Evolutionary conservation across 78 protist genomes (phyloP), one percentile per base, ranked within the genome.

Genomic region (Dictyostelium firmibasis): DNA sequence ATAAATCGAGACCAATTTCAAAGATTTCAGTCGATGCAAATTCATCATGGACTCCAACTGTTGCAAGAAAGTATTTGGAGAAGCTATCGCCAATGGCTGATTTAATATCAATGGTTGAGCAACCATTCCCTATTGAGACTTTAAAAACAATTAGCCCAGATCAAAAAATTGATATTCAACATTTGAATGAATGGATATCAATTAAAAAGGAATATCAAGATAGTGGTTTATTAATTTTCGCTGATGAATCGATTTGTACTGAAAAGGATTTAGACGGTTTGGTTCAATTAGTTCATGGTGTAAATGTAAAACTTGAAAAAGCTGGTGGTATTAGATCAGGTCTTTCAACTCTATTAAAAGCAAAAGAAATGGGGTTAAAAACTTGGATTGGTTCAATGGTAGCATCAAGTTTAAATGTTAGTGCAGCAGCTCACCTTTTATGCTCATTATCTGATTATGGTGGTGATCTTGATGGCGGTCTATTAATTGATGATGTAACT

Each of bases 341-440:
- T 9, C 13, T 89, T 31, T 31, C 75, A 31, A 84, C 94, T 38
- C 8, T 89, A 35, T 13, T 38, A 25, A 64, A 89, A 47, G 94
- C 94, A 9, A 60, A 81, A 35, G 74, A 89, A 36, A 13, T 38
- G 35, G 41, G 41, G 1, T 50, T 89, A 35, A 11, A 27, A 43
- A 67, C 75, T 33, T 89, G 94, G 94, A 44, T 89, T 27, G 94
- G 94, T 38, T 89, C 72, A 23, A 89, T 89, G 94, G 94, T 89
- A 7, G 82, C 86, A 0, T 81, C 88, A 27, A 64, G 85, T 43
- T 47, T 89, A 33, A 70, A 89, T 47, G 75, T 74, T 33, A 47
- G 41, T 47, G 81, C 87, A 4, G 94, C 94, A 11, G 86, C 87
- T 38, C 94, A 89, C n/a, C 20, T 84, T 2, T 36, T 84, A 8